Evolutionary conservation across 176 grass and related monocot genomes (phyloP).

Genomic region (Chrysopogon serrulatus): DNA sequence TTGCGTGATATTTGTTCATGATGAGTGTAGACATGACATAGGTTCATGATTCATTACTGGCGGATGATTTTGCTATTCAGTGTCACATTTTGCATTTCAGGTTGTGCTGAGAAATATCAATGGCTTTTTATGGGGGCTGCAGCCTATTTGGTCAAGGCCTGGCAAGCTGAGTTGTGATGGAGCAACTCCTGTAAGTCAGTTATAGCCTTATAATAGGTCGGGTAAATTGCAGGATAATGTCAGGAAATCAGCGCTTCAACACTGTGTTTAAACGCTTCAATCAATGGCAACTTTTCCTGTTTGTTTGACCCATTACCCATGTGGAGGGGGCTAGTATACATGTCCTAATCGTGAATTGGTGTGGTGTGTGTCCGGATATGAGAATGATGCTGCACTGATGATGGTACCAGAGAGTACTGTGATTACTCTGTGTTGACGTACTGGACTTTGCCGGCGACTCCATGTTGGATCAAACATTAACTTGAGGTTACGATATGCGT

Average conservation of each 20-base stretch:
- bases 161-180: background rate
- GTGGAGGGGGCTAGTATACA: background rate
- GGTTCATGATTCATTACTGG: background rate
- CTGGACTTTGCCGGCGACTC: background rate
- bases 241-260: background rate
- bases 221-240: background rate
- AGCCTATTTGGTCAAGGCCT: background rate
- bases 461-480: background rate
- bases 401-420: background rate
- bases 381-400: background rate
- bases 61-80: background rate
- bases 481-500: background rate
- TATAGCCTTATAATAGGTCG: background rate
- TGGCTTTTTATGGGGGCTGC: background rate
- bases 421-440: background rate
- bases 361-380: background rate
- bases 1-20: background rate
- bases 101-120: background rate
- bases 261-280: background rate
- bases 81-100: background rate
- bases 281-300: background rate
- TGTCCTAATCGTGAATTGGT: background rate
- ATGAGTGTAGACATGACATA: background rate
- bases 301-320: background rate
- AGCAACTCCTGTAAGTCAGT: background rate